Conservation (phyloP, 1,284 basidiomycete genomes). For the Ceratobasidium sp. region DNA sequence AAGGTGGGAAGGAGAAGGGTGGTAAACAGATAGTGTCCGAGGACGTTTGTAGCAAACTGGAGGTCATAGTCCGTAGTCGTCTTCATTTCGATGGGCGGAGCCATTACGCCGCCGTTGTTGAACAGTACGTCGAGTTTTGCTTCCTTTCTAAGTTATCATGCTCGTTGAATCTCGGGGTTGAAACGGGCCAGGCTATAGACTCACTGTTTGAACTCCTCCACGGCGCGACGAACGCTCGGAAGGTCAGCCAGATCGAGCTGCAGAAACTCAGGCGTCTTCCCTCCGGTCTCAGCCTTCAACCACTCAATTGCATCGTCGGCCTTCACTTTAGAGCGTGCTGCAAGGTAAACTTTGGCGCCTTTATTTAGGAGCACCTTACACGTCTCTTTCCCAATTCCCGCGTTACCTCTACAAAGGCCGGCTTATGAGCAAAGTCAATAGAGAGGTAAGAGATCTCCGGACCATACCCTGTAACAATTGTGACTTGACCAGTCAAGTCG, state of each 20-base stretch:
- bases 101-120: constrained; percentile 74
- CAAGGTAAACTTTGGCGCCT: constrained; percentile 62
- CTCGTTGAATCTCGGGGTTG: background rate
- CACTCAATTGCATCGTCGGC: constrained; percentile 61
- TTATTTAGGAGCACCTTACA: constrained; percentile 56
- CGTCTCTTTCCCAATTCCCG: constrained; percentile 60
- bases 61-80: constrained; percentile 70
- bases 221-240: constrained; percentile 66
- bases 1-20: constrained; percentile 67
- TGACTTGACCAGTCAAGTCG: constrained; percentile 46
- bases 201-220: constrained; percentile 66
- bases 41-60: constrained; percentile 73
- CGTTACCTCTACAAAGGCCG: constrained; percentile 50
- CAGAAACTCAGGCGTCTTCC: constrained; percentile 66
- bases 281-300: constrained; percentile 61
- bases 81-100: constrained; percentile 61
- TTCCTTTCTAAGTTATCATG: constrained; percentile 61
- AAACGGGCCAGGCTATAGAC: constrained; percentile 47
- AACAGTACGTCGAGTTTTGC: constrained; percentile 65
- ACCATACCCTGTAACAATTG: constrained; percentile 47
- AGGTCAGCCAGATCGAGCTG: constrained; percentile 73
- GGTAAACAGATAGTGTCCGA: constrained; percentile 69
- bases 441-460: background rate
- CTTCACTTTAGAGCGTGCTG: constrained; percentile 57
- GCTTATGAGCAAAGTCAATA: constrained; percentile 54